A percentile compares a stretch with the other conserved stretches of the same genome.
These are phyloP conservation scores for Cryptosporidium felis DNA, from an alignment of 169 alveolate genomes.

Conservation along the genomic window DNA sequence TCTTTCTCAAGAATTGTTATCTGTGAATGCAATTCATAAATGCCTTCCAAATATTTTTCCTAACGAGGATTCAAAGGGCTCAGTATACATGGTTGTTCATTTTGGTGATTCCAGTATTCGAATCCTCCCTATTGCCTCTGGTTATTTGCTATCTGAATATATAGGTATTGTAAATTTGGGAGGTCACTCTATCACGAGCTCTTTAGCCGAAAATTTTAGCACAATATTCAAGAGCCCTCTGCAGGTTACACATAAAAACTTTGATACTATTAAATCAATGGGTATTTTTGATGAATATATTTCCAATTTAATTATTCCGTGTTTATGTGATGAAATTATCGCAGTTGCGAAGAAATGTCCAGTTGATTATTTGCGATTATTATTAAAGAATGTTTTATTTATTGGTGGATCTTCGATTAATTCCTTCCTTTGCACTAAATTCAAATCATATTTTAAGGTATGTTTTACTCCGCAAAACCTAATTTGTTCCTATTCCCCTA, in stretches of 20 bases:
- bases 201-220: background rate
- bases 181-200: constrained; percentile 30
- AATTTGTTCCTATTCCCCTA: background rate
- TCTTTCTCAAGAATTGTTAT: constrained; percentile 46
- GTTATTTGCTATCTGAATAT: constrained; percentile 42
- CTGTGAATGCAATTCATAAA: constrained; percentile 37
- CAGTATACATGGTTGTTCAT: constrained; percentile 35
- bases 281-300: constrained; percentile 42
- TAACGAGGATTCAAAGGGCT: constrained; percentile 2
- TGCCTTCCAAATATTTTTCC: constrained; percentile 40
- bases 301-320: constrained; percentile 28
- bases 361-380: constrained; percentile 28
- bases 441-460: constrained; percentile 38
- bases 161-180: constrained; percentile 41
- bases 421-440: background rate
- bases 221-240: background rate
- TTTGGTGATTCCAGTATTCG: constrained; percentile 55
- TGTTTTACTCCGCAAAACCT: background rate
- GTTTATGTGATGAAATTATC: constrained; percentile 17
- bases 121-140: constrained; percentile 66
- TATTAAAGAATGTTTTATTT: constrained; percentile 28
- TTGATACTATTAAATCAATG: constrained; percentile 1
- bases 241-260: background rate
- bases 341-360: constrained; percentile 53
- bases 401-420: constrained; percentile 60